Evolutionary conservation across 1,139 yeast species (phyloP).

Genomic region (Magnusiomyces starmeri): DNA sequence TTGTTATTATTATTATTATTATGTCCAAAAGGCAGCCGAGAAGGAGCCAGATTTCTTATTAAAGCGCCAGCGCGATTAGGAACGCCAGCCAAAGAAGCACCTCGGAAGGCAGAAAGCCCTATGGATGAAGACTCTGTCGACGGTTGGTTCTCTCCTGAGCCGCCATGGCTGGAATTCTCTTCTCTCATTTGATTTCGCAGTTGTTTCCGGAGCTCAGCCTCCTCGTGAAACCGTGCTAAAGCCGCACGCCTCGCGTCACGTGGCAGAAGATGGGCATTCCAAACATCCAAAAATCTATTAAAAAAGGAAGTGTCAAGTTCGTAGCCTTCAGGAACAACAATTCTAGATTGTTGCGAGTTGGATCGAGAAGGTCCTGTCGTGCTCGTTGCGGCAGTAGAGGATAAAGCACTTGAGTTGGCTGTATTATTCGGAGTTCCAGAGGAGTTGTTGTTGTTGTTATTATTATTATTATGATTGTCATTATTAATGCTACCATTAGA

Average conservation of each 20-base stretch:
- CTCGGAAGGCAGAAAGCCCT: too few species aligned
- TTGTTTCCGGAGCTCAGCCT: conserved; percentile 28
- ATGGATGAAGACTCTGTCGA: background rate
- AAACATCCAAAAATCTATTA: conserved; percentile 30
- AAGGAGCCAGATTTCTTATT: too few species aligned
- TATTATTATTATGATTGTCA: background rate
- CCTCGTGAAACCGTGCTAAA: conserved; percentile 28
- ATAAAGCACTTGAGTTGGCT: too few species aligned
- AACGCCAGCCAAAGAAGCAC: too few species aligned
- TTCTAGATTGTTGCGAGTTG: conserved; percentile 9
- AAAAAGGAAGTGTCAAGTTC: conserved; percentile 27
- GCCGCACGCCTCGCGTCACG: conserved; percentile 30
- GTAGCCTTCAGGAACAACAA: conserved; percentile 25
- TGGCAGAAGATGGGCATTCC: conserved; percentile 34
- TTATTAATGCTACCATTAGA: too few species aligned
- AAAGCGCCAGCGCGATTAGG: too few species aligned
- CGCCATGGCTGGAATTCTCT: background rate
- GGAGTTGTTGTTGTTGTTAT: background rate
- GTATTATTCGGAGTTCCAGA: background rate
- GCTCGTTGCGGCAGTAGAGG: too few species aligned
- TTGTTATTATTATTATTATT: conserved; percentile 5
- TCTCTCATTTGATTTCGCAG: conserved; percentile 13
- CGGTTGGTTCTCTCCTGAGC: background rate
- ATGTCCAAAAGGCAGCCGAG: background rate
- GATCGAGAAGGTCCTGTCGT: too few species aligned